Conservation (phyloP, 371 early-diverging fungal genomes). For the Mortierella sp. region DNA sequence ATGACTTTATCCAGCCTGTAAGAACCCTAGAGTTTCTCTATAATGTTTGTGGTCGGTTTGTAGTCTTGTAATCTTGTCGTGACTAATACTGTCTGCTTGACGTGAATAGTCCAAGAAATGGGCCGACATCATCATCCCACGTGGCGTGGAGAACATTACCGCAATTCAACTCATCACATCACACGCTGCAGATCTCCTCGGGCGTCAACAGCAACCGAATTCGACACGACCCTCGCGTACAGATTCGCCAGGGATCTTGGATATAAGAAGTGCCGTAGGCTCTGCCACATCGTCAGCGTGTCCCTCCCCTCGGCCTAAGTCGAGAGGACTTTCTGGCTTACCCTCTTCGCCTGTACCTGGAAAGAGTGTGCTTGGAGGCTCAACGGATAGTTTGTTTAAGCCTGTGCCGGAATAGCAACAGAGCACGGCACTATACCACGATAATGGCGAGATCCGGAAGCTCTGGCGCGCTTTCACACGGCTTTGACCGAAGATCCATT, state of each 20-base stretch:
- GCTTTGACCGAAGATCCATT: no score
- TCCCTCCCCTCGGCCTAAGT: conserved; percentile 19
- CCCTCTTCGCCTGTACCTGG: conserved; percentile 34
- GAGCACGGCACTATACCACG: no score
- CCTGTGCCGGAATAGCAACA: conserved; percentile 44
- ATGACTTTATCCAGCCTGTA: conserved; percentile 85
- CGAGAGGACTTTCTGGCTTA: conserved; percentile 22
- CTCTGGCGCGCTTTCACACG: no score
- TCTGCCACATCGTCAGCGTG: conserved; percentile 30
- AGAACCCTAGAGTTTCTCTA: conserved; percentile 13
- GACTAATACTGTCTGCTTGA: no score
- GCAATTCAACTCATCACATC: conserved; percentile 79
- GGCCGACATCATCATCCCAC: conserved; percentile 90
- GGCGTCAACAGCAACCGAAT: conserved; percentile 29
- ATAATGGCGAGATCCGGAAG: no score
- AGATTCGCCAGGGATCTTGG: conserved; percentile 15
- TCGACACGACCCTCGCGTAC: conserved; percentile 27
- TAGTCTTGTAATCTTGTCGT: no score
- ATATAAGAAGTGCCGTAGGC: conserved; percentile 5
- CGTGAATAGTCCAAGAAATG: conserved; percentile 77
- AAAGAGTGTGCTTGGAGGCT: conserved; percentile 27
- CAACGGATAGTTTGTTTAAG: conserved; percentile 30
- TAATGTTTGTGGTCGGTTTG: no score
- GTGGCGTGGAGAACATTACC: conserved; percentile 78
- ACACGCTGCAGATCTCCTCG: conserved; percentile 68